These are phyloP conservation scores for Neurospora hispaniola DNA, from an alignment of 495 filamentous ascomycete genomes.

Conservation along the genomic window DNA sequence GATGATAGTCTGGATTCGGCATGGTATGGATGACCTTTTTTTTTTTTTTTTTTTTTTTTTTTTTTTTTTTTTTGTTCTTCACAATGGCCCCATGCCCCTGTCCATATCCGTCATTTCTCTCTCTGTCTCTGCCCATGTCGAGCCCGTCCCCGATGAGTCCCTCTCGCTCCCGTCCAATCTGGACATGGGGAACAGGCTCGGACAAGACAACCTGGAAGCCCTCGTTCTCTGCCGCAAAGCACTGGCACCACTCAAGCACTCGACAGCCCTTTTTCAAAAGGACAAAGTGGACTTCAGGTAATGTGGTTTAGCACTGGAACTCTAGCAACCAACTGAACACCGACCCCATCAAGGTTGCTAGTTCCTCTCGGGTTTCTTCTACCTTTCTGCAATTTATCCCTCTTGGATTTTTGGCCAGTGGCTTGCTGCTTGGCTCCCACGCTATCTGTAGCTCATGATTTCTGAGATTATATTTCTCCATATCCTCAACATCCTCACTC, in stretches of 20 bases:
- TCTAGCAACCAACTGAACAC: not conserved
- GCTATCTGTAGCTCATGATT: not conserved
- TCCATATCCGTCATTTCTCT: constrained; percentile 2
- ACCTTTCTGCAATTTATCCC: not conserved
- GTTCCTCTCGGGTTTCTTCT: not conserved
- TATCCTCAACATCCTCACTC: not conserved
- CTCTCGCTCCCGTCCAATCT: not conserved
- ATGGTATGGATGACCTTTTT: constrained; percentile 1
- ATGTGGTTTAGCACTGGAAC: not conserved
- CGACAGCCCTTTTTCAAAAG: not conserved
- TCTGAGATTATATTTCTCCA: not conserved
- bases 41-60: not conserved
- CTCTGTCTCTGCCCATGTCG: not conserved
- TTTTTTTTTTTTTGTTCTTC: not conserved
- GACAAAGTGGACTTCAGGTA: not conserved
- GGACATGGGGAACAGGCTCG: not conserved
- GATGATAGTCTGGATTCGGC: not conserved
- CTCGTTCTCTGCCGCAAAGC: not conserved
- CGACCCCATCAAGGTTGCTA: not conserved
- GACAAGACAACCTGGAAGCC: not conserved
- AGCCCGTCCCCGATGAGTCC: not conserved
- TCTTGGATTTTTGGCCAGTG: not conserved
- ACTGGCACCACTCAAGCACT: not conserved
- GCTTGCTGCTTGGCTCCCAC: not conserved
- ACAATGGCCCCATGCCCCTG: not conserved